Evolutionary conservation across 2,329 filamentous ascomycete species (phyloP).

Genomic region (Mycocentrospora acerina): DNA sequence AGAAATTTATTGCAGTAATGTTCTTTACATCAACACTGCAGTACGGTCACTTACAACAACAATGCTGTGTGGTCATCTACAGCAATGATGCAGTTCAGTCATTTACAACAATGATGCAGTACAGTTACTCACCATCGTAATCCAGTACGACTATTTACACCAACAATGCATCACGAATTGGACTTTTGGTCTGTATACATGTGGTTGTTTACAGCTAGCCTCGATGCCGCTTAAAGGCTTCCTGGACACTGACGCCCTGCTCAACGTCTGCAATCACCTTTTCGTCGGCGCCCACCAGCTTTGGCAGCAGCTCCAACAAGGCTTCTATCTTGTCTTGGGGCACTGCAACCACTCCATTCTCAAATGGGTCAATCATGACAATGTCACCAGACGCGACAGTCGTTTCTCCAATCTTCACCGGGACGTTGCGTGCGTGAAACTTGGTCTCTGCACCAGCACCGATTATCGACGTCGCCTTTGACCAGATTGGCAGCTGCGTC

Average conservation of each 20-base stretch:
- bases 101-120: no score
- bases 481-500: conserved; percentile 62
- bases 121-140: no score
- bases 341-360: conserved; percentile 67
- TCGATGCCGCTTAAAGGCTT: conserved; percentile 64
- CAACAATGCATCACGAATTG: neutral
- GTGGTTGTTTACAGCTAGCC: conserved; percentile 9
- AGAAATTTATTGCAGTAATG: no score
- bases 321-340: conserved; percentile 61
- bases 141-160: no score
- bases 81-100: no score
- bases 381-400: conserved; percentile 58
- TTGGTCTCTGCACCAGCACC: conserved; percentile 59
- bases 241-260: conserved; percentile 61
- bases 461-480: conserved; percentile 58
- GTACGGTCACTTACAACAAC: no score
- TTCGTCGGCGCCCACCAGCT: conserved; percentile 46
- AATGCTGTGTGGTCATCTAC: no score
- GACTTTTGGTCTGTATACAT: neutral
- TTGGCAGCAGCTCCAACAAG: conserved; percentile 60
- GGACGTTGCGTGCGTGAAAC: conserved; percentile 55
- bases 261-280: conserved; percentile 59
- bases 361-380: conserved; percentile 67
- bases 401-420: conserved; percentile 42
- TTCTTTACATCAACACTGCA: no score